These are phyloP conservation scores for Solanum sejunctum DNA, from an alignment of 257 asterid genomes.

Conservation along the genomic window DNA sequence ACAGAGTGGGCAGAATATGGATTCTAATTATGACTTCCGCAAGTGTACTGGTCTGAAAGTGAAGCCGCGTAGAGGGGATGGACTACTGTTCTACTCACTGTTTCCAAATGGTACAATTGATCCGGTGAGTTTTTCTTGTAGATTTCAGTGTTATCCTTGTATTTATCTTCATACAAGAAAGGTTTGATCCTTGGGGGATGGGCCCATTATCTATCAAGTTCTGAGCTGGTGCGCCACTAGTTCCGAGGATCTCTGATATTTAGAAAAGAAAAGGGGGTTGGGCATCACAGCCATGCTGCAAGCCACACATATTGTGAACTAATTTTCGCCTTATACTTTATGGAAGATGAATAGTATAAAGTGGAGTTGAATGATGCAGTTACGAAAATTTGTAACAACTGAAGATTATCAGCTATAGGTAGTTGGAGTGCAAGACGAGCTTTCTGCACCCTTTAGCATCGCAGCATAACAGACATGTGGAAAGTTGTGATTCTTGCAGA, in stretches of 20 bases:
- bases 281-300: not conserved
- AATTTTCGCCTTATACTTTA: not conserved
- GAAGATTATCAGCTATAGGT: not conserved
- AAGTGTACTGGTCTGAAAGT: constrained; percentile 77
- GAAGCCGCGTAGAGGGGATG: constrained; percentile 87
- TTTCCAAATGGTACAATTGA: constrained; percentile 79
- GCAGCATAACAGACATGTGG: not conserved
- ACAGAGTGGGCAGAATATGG: constrained; percentile 74
- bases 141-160: not conserved
- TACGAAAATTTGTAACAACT: not conserved
- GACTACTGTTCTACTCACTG: constrained; percentile 80
- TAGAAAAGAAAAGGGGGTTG: not conserved
- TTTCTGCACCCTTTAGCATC: not conserved
- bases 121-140: constrained; percentile 38
- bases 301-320: not conserved
- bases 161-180: not conserved
- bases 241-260: not conserved
- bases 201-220: not conserved
- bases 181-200: not conserved
- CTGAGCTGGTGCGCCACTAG: not conserved
- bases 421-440: not conserved
- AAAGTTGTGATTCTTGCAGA: not conserved
- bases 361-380: not conserved
- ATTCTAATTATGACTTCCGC: constrained; percentile 44
- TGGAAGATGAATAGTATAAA: not conserved